Percentiles rank a stretch among this genome's conserved stretches.
Conservation (phyloP, 2,329 filamentous ascomycete genomes). For the Penicillium crustosum region DNA sequence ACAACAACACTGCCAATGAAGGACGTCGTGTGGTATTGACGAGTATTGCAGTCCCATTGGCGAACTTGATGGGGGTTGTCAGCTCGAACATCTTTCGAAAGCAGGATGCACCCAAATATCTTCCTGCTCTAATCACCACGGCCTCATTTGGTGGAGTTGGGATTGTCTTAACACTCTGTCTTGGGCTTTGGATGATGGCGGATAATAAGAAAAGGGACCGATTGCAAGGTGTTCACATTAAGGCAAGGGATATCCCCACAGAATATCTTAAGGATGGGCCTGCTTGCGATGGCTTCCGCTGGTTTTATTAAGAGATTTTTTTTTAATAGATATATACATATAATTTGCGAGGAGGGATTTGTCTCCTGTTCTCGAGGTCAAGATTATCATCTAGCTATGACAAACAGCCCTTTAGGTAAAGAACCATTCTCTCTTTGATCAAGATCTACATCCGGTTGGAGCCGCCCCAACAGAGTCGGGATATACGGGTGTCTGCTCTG, state of each 20-base stretch:
- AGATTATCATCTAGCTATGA: neutral
- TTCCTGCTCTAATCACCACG: slow-evolving; percentile 60
- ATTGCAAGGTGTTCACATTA: slow-evolving; percentile 54
- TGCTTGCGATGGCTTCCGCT: slow-evolving; percentile 51
- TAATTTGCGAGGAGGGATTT: too few relatives aligned
- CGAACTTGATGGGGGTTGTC: slow-evolving; percentile 70
- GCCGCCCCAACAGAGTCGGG: slow-evolving; percentile 14
- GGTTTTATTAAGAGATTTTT: slow-evolving; percentile 56
- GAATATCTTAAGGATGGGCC: slow-evolving; percentile 54
- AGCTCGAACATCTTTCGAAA: slow-evolving; percentile 63
- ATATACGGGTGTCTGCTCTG: slow-evolving; percentile 23
- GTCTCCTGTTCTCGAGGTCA: too few relatives aligned
- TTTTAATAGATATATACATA: neutral
- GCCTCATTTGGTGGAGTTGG: slow-evolving; percentile 54
- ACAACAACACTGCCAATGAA: slow-evolving; percentile 75
- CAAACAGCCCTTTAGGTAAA: too few relatives aligned
- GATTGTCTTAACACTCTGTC: slow-evolving; percentile 50
- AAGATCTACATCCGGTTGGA: slow-evolving; percentile 22
- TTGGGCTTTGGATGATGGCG: slow-evolving; percentile 47
- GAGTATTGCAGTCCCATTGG: slow-evolving; percentile 66
- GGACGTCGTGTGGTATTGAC: slow-evolving; percentile 66
- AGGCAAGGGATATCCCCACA: slow-evolving; percentile 55
- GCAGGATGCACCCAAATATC: slow-evolving; percentile 62
- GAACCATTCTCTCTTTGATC: neutral
- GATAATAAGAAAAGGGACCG: slow-evolving; percentile 61